Conservation (phyloP, 2,329 filamentous ascomycete genomes). For the Hysterium pulicare region DNA sequence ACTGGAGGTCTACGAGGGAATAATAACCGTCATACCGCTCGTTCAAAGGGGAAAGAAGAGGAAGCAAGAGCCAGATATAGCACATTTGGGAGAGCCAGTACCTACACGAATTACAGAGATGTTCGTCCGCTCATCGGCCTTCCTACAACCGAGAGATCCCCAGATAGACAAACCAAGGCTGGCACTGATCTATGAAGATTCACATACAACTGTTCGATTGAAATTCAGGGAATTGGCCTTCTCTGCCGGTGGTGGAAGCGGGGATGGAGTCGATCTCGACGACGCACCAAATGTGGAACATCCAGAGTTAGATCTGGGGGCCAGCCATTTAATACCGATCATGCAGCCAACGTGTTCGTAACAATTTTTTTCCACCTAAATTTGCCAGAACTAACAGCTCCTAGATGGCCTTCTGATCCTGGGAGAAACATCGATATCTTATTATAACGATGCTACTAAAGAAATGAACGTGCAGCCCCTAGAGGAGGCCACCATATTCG, state of each 20-base stretch:
- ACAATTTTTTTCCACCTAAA: conserved; percentile 42
- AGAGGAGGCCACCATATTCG: conserved; percentile 75
- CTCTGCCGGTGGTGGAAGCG: conserved; percentile 40
- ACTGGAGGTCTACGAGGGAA: conserved; percentile 65
- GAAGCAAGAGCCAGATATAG: conserved; percentile 47
- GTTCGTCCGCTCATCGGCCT: conserved; percentile 63
- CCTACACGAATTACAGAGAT: conserved; percentile 64
- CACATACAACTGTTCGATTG: conserved; percentile 52
- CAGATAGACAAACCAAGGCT: conserved; percentile 55
- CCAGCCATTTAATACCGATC: conserved; percentile 61
- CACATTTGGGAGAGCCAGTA: conserved; percentile 59
- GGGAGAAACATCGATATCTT: conserved; percentile 69
- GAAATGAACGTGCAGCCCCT: conserved; percentile 63
- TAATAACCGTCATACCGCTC: conserved; percentile 63
- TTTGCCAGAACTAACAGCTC: conserved; percentile 55
- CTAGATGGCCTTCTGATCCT: conserved; percentile 45
- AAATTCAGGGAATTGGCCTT: conserved; percentile 56
- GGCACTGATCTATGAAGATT: conserved; percentile 64
- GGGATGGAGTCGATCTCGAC: conserved; percentile 53
- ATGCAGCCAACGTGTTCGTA: conserved; percentile 51
- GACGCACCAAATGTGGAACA: conserved; percentile 48
- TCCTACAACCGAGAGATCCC: conserved; percentile 54
- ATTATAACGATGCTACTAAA: conserved; percentile 75
- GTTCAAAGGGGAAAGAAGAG: conserved; percentile 52
- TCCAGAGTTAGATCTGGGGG: conserved; percentile 57